Conservation (phyloP, 2,329 filamentous ascomycete genomes). For the Sporothrix dimorphospora region DNA sequence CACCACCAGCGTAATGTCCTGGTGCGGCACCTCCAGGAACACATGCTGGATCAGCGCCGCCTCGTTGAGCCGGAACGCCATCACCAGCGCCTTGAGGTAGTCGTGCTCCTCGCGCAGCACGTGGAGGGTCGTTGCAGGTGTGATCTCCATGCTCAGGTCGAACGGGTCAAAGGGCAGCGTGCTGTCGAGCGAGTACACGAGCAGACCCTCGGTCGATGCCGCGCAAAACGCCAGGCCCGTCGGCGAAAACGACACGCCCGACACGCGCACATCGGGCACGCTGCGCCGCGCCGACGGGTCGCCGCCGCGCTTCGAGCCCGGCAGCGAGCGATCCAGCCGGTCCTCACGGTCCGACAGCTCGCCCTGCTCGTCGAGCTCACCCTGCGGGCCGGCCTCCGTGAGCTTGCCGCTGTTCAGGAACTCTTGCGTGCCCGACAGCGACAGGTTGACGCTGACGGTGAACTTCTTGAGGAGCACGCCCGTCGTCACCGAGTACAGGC, state of each 20-base stretch:
- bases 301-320: slow-evolving; percentile 80
- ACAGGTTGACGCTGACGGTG: slow-evolving; percentile 94
- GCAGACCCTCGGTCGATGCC: slow-evolving; percentile 87
- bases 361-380: slow-evolving; percentile 82
- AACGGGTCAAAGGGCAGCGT: slow-evolving; percentile 90
- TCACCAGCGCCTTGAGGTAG: slow-evolving; percentile 89
- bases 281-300: slow-evolving; percentile 80
- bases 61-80: slow-evolving; percentile 96
- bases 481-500: slow-evolving; percentile 91
- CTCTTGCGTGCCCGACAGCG: slow-evolving; percentile 92
- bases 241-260: slow-evolving; percentile 83
- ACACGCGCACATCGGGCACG: slow-evolving; percentile 81
- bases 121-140: slow-evolving; percentile 78
- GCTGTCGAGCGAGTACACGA: slow-evolving; percentile 90
- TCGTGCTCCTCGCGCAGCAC: slow-evolving; percentile 70
- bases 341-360: slow-evolving; percentile 90
- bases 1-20: slow-evolving; percentile 76
- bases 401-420: slow-evolving; percentile 91
- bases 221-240: slow-evolving; percentile 91
- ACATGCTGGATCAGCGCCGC: slow-evolving; percentile 78
- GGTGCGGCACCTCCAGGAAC: slow-evolving; percentile 78
- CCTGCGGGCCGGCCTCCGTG: slow-evolving; percentile 85
- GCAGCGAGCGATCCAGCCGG: slow-evolving; percentile 75
- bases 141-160: slow-evolving; percentile 92
- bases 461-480: slow-evolving; percentile 93